Base-by-base conservation (phyloP, 768 basidiomycete genomes). In the Collybiopsis confluens region DNA sequence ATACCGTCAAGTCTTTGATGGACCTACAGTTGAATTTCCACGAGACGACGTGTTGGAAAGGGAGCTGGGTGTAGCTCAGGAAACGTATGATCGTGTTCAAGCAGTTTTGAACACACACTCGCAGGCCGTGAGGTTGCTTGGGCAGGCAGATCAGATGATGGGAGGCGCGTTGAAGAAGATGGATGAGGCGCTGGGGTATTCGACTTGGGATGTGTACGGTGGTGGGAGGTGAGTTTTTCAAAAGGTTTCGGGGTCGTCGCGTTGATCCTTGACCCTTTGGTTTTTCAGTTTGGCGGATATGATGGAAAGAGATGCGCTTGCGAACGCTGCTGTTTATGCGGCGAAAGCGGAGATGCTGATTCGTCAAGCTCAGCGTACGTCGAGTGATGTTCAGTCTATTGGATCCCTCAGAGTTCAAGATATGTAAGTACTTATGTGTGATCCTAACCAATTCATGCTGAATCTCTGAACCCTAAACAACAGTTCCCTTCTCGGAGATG, bases 41-140 rank as follows among this genome's bases (percentile, higher is more conserved):
- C 75, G 75, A 55, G 75, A 77, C 42, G 75, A 77, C 56, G 64
- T 61, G 21, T 63, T 76, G n/a, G 73, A 77, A 58, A 65, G 72
- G 42, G 63, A 72, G 36, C 59, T 75, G 16, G 58, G 64, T 16
- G 62, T 59, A 24, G 70, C 70, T 0, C 65, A 71, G 27, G 60
- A 49, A 23, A 56, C 60, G 9, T 67, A 76, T 56, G 68, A 72
- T 37, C 57, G 70, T 54, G 62, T 73, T 16, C 74, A 76, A 52
- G 61, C 57, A 20, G 57, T 55, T 4, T 54, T 77, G 6, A 73
- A 73, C 42, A 55, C 61, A n/a, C 73, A 76, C 61, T 73, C 69
- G 40, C 70, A 70, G 33, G 74, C 71, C 6, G 64, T 70, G 9
- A 70, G 72, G 50, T 55, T 76, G 5, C 63, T 78, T 18, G 63